Evolutionary conservation across 2,329 filamentous ascomycete species (phyloP).

Genomic region (Bisporella sp.): DNA sequence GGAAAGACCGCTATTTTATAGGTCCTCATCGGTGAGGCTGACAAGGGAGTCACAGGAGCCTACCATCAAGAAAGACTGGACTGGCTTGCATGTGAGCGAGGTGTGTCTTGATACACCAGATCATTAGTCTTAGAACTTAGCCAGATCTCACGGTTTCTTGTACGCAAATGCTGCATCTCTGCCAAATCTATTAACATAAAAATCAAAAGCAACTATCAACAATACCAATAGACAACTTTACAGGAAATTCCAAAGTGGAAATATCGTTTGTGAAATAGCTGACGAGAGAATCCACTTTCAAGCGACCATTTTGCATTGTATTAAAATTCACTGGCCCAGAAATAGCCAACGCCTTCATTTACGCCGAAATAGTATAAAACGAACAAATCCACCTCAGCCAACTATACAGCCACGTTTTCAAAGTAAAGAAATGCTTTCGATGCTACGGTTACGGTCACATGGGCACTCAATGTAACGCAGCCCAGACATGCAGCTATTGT

Average conservation of each 20-base stretch:
- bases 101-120: too few relatives aligned
- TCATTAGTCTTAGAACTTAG: too few relatives aligned
- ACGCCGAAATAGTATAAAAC: conserved; percentile 19
- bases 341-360: conserved; percentile 22
- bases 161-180: conserved; percentile 14
- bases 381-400: conserved; percentile 16
- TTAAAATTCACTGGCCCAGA: conserved; percentile 22
- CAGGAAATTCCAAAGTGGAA: conserved; percentile 17
- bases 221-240: conserved; percentile 23
- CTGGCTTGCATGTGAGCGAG: too few relatives aligned
- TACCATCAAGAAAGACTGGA: too few relatives aligned
- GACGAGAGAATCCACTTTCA: conserved; percentile 15
- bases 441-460: conserved; percentile 17
- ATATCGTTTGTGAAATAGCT: conserved; percentile 24
- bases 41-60: too few relatives aligned
- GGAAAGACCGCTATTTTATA: too few relatives aligned
- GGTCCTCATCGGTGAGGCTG: too few relatives aligned
- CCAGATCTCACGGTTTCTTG: too few relatives aligned
- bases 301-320: conserved; percentile 20
- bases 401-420: conserved; percentile 21
- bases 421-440: conserved; percentile 13
- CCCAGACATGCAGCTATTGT: conserved; percentile 10
- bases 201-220: conserved; percentile 21
- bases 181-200: conserved; percentile 24
- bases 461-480: conserved; percentile 11